Percentiles rank a stretch among this genome's conserved stretches.
phyloP scores from a whole-genome alignment of 2,329 filamentous ascomycete species.

The Xylaria sp. region DNA sequence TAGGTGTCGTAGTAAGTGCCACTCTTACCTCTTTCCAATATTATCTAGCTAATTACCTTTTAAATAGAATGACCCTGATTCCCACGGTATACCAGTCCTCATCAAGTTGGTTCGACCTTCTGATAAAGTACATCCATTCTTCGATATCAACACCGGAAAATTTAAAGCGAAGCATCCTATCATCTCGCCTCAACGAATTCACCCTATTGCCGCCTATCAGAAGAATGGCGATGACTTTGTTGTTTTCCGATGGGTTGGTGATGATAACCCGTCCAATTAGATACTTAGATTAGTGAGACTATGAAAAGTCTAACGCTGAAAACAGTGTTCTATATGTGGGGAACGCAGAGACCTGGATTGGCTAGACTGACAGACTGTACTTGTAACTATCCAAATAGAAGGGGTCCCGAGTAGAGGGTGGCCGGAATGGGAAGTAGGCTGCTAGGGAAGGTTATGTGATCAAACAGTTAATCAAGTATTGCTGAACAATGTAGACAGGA shows the following conservation, averaged over 20 bases:
- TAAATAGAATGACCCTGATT: not conserved
- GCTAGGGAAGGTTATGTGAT: too few relatives aligned
- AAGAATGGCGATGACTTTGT: conserved; percentile 13
- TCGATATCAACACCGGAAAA: conserved; percentile 24
- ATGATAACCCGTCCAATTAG: too few relatives aligned
- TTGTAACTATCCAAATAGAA: too few relatives aligned
- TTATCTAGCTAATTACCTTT: conserved; percentile 15
- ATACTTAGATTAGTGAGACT: too few relatives aligned
- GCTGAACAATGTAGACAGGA: too few relatives aligned
- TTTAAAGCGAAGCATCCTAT: conserved; percentile 19
- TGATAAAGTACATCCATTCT: conserved; percentile 14
- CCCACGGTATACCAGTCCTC: conserved; percentile 15
- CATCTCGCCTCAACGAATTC: conserved; percentile 4
- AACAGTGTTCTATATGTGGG: too few relatives aligned
- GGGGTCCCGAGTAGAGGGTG: too few relatives aligned
- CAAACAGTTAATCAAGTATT: too few relatives aligned
- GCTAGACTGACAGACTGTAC: too few relatives aligned
- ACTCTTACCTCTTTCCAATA: not conserved
- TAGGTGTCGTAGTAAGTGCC: conserved; percentile 13
- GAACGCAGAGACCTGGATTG: too few relatives aligned
- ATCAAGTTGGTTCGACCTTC: conserved; percentile 13
- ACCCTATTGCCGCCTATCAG: conserved; percentile 20
- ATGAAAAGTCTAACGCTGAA: too few relatives aligned
- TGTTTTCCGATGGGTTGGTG: conserved; percentile 18
- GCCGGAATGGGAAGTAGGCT: too few relatives aligned